Conservation (phyloP, 2,329 filamentous ascomycete species). For the Talaromyces sp. region DNA sequence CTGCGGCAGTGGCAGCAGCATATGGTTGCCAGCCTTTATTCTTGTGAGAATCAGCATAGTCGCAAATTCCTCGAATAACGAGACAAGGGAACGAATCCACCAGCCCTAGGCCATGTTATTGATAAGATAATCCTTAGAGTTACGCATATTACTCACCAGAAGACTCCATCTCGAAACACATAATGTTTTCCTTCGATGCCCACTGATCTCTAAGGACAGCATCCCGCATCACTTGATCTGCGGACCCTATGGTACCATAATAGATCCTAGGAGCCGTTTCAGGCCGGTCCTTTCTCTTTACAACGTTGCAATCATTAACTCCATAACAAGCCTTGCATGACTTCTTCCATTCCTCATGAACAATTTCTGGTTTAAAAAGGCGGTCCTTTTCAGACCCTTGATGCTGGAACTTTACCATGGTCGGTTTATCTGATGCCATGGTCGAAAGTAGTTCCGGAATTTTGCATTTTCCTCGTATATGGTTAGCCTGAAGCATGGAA, state of each 20-base stretch:
- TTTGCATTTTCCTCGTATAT: not conserved
- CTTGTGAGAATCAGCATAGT: constrained; percentile 13
- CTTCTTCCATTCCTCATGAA: not conserved
- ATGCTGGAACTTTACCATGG: too few relatives aligned
- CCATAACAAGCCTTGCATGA: constrained; percentile 1
- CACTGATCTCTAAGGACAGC: constrained; percentile 11
- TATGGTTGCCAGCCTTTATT: constrained; percentile 11
- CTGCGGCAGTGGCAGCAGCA: constrained; percentile 9
- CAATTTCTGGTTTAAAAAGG: not conserved
- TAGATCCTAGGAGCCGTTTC: constrained; percentile 7
- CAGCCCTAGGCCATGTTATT: too few relatives aligned
- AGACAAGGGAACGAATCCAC: constrained; percentile 9
- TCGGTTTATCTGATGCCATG: not conserved
- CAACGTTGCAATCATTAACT: not conserved
- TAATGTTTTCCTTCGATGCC: not conserved
- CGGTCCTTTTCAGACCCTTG: too few relatives aligned
- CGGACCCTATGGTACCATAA: constrained; percentile 17
- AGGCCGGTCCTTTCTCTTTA: not conserved
- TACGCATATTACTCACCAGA: constrained; percentile 8
- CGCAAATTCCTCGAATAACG: constrained; percentile 11
- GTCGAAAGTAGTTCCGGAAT: not conserved
- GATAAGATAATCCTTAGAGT: too few relatives aligned
- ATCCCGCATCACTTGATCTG: constrained; percentile 16
- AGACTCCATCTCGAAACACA: constrained; percentile 8
- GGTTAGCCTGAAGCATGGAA: not conserved